phyloP scores from a whole-genome alignment of 305 asterid species.

The Fraxinus ornus region DNA sequence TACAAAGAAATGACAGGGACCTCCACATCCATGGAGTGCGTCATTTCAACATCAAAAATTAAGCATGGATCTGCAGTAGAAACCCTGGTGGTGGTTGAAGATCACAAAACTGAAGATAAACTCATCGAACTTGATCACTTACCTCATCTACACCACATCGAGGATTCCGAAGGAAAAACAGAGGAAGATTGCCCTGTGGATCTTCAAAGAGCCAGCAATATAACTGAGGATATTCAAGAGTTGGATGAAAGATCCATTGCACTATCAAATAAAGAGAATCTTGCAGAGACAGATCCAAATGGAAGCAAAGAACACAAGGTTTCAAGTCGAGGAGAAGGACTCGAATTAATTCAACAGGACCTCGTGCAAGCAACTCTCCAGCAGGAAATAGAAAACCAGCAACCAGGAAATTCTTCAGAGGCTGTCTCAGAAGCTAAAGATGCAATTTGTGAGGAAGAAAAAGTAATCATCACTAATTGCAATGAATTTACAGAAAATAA shows the following conservation, averaged over 20 bases:
- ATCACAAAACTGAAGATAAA: slow-evolving; percentile 21
- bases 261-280: slow-evolving; percentile 25
- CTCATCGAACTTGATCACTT: slow-evolving; percentile 17
- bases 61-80: slow-evolving; percentile 13
- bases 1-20: slow-evolving; percentile 21
- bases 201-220: slow-evolving; percentile 23
- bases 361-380: slow-evolving; percentile 5
- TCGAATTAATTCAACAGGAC: slow-evolving; percentile 17
- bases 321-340: slow-evolving; percentile 20
- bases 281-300: slow-evolving; percentile 11
- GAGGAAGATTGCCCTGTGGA: slow-evolving; percentile 19
- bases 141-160: slow-evolving; percentile 15
- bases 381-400: slow-evolving; percentile 27
- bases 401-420: slow-evolving; percentile 23
- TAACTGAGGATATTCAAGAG: slow-evolving; percentile 15
- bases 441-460: slow-evolving; percentile 19
- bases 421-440: slow-evolving; percentile 26
- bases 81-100: slow-evolving; percentile 16
- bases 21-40: slow-evolving; percentile 19
- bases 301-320: slow-evolving; percentile 8
- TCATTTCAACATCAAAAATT: slow-evolving; percentile 19
- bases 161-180: slow-evolving; percentile 20
- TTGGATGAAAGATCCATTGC: slow-evolving; percentile 22
- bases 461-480: slow-evolving; percentile 1
- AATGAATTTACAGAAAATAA: slow-evolving; percentile 16